phyloP scores from a whole-genome alignment of 2,329 filamentous ascomycete species.

The Pseudogymnoascus sp. region DNA sequence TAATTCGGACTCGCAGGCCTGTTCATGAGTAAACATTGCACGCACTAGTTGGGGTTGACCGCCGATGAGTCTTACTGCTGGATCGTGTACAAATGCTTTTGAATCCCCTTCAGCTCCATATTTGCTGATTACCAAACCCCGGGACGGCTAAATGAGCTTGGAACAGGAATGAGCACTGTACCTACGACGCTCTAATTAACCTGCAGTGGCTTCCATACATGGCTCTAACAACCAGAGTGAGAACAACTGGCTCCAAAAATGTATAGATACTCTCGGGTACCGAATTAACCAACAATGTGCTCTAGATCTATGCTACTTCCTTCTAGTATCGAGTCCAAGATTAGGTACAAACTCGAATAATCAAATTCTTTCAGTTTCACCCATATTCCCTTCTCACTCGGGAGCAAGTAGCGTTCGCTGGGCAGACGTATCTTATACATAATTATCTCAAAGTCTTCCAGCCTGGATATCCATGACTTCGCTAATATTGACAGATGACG shows the following conservation, averaged over 20 bases:
- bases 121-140: no score
- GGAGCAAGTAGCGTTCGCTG: neutral
- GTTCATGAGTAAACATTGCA: neutral
- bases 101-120: no score
- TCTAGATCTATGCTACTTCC: neutral
- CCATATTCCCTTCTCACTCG: neutral
- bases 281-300: neutral
- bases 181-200: no score
- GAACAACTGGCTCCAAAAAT: neutral
- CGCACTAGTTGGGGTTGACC: neutral
- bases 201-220: no score
- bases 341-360: neutral
- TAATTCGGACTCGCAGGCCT: neutral
- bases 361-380: neutral
- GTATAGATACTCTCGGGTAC: neutral
- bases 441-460: constrained; percentile 16
- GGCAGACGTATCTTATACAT: constrained; percentile 12
- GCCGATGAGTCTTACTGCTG: no score
- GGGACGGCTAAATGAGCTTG: no score
- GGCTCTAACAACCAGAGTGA: no score
- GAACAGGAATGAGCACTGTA: no score
- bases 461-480: constrained; percentile 19
- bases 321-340: neutral
- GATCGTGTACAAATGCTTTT: no score
- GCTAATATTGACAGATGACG: constrained; percentile 13